Evolutionary conservation across 495 filamentous ascomycete species (phyloP).

Genomic region (Achaetomiella virescens): DNA sequence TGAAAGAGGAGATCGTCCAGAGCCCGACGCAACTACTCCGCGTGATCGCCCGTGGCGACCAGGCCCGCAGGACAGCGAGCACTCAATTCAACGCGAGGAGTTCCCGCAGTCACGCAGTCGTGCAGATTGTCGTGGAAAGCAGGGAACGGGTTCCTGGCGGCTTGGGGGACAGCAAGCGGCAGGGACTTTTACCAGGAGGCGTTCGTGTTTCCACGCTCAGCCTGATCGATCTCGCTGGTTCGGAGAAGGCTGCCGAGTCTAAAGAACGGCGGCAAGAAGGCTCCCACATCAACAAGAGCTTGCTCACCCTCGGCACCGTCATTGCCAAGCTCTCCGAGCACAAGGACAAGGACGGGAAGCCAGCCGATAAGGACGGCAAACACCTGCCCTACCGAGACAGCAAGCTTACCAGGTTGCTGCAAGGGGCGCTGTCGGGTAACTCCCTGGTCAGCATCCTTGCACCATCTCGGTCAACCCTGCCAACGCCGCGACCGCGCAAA

Average conservation of each 20-base stretch:
- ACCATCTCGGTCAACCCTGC: slow-evolving; percentile 77
- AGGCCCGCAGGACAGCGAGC: slow-evolving; percentile 79
- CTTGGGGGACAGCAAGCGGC: slow-evolving; percentile 59
- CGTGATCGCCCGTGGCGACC: slow-evolving; percentile 91
- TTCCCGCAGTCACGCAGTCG: slow-evolving; percentile 94
- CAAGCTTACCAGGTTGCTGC: slow-evolving; percentile 88
- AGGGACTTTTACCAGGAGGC: slow-evolving; percentile 76
- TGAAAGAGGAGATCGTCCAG: slow-evolving; percentile 98
- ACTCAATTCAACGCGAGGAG: slow-evolving; percentile 95
- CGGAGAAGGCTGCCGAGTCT: slow-evolving; percentile 88
- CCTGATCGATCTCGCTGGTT: slow-evolving; percentile 93
- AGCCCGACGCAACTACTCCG: slow-evolving; percentile 91
- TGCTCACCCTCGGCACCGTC: slow-evolving; percentile 91
- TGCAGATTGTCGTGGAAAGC: slow-evolving; percentile 97
- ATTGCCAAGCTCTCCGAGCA: slow-evolving; percentile 77
- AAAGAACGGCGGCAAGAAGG: slow-evolving; percentile 94
- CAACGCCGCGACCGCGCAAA: slow-evolving; percentile 54
- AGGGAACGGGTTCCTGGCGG: slow-evolving; percentile 68
- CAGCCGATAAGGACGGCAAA: slow-evolving; percentile 70
- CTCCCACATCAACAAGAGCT: slow-evolving; percentile 95
- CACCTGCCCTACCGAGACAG: slow-evolving; percentile 95
- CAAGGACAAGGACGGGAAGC: slow-evolving; percentile 75
- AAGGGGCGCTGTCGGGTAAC: slow-evolving; percentile 87
- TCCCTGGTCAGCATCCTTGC: slow-evolving; percentile 96
- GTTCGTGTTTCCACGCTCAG: slow-evolving; percentile 93